A percentile compares a stretch with the other conserved stretches of the same genome.
These are phyloP conservation scores for Boletus rubroflammeus DNA, from an alignment of 768 basidiomycete species.

Conservation along the genomic window DNA sequence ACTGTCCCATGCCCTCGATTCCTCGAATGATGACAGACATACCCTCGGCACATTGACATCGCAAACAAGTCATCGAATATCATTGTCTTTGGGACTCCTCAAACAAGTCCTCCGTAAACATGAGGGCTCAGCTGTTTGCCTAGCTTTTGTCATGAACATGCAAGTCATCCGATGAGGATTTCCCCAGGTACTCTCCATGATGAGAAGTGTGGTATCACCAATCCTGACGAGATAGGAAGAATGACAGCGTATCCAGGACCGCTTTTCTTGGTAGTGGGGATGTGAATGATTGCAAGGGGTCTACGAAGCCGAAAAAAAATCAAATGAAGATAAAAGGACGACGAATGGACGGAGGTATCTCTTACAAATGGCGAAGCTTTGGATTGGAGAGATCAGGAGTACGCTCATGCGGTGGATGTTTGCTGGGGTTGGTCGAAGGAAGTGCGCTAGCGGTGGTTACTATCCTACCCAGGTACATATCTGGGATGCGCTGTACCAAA, in stretches of 20 bases:
- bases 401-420: background rate
- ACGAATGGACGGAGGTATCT: background rate
- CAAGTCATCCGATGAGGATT: background rate
- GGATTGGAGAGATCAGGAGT: background rate
- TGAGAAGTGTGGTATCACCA: background rate
- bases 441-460: no score
- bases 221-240: background rate
- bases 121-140: background rate
- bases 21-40: background rate
- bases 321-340: background rate
- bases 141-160: background rate
- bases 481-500: background rate
- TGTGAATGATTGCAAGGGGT: background rate
- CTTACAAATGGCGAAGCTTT: no score
- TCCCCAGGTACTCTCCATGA: background rate
- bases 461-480: no score
- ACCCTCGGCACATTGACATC: background rate
- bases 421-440: background rate
- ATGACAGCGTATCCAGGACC: background rate
- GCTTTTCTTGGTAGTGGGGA: background rate
- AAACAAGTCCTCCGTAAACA: background rate
- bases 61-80: background rate
- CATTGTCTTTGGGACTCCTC: background rate
- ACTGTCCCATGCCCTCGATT: background rate
- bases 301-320: background rate